Conservation (phyloP, 2,329 filamentous ascomycete species). For the Herpotrichia juniperi region DNA sequence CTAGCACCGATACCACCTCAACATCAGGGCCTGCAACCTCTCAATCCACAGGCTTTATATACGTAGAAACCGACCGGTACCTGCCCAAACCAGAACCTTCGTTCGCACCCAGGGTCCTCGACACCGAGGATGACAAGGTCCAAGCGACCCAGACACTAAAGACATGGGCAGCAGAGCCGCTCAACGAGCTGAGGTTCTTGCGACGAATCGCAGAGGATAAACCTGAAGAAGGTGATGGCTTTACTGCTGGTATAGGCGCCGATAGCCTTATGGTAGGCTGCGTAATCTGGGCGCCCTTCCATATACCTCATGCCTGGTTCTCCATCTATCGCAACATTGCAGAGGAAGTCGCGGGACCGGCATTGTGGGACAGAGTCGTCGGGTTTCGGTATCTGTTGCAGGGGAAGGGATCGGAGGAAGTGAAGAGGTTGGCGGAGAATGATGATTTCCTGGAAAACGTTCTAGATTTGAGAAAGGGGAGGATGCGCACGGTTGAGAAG, state of each 20-base stretch:
- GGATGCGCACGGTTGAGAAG: too few relatives aligned
- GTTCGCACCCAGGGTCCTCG: constrained; percentile 2
- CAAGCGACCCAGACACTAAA: constrained; percentile 29
- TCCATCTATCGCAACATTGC: constrained; percentile 69
- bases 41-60: constrained; percentile 68
- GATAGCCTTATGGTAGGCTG: constrained; percentile 69
- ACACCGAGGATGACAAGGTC: background rate
- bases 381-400: constrained; percentile 87
- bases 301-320: constrained; percentile 66
- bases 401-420: constrained; percentile 39
- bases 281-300: constrained; percentile 85
- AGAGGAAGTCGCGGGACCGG: constrained; percentile 64
- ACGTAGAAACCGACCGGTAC: constrained; percentile 80
- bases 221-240: constrained; percentile 67
- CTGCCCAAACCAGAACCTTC: constrained; percentile 16
- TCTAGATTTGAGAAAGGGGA: constrained; percentile 59
- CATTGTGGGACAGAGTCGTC: constrained; percentile 69
- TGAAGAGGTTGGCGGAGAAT: constrained; percentile 42
- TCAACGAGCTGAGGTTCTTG: constrained; percentile 75
- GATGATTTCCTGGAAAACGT: constrained; percentile 56
- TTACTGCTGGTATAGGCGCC: constrained; percentile 40
- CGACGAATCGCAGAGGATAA: constrained; percentile 68
- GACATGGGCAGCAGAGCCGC: constrained; percentile 69
- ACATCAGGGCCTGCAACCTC: background rate
- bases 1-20: background rate